These are phyloP conservation scores for Grifola frondosa DNA, from an alignment of 1,284 basidiomycete species.

Conservation along the genomic window DNA sequence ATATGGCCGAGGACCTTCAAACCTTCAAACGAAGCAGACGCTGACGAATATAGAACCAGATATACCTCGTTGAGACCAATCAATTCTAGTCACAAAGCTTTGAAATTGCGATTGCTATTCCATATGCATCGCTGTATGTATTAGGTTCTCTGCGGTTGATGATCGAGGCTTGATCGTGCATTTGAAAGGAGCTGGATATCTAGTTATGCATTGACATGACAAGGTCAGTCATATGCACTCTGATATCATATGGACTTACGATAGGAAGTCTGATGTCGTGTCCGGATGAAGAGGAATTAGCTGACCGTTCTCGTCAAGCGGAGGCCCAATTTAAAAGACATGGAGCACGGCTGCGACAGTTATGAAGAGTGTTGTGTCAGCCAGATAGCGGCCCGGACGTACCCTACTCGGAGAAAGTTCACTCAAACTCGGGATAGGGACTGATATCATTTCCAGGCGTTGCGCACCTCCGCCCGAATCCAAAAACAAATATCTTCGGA, in stretches of 20 bases:
- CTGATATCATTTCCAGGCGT: too few relatives aligned
- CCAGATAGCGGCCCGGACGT: neutral
- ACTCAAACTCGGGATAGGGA: too few relatives aligned
- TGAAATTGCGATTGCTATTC: too few relatives aligned
- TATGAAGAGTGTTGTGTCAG: neutral
- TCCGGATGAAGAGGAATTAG: neutral
- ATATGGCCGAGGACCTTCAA: too few relatives aligned
- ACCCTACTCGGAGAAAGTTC: too few relatives aligned
- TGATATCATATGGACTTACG: neutral
- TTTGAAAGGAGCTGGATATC: too few relatives aligned
- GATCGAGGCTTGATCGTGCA: slow-evolving; percentile 4
- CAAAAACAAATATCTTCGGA: slow-evolving; percentile 20
- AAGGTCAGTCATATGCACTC: neutral
- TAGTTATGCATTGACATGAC: neutral
- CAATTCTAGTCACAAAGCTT: too few relatives aligned
- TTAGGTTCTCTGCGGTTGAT: neutral
- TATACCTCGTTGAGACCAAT: too few relatives aligned
- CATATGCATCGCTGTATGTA: too few relatives aligned
- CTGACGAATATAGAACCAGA: too few relatives aligned
- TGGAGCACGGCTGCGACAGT: slow-evolving; percentile 1
- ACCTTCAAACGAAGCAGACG: too few relatives aligned
- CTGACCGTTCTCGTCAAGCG: neutral
- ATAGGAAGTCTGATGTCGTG: neutral
- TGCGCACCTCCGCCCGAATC: slow-evolving; percentile 14
- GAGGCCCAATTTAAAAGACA: neutral